These are phyloP conservation scores for Clarireedia sp. DNA, from an alignment of 2,329 filamentous ascomycete species.

Conservation along the genomic window DNA sequence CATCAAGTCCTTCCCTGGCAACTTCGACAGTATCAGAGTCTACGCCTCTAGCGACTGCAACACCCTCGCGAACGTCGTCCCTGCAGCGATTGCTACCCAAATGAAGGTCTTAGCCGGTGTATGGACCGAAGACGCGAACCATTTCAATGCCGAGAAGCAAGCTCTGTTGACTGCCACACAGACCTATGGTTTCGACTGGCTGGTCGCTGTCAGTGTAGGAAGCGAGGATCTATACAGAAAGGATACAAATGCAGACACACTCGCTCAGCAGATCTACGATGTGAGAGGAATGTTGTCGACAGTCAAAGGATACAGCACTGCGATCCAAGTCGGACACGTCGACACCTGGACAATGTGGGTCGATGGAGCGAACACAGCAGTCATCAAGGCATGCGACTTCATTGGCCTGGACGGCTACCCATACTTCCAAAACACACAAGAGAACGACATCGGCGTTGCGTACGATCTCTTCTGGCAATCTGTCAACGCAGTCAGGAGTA, in stretches of 20 bases:
- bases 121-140: slow-evolving; percentile 49
- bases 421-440: slow-evolving; percentile 53
- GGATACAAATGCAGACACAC: slow-evolving; percentile 27
- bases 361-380: slow-evolving; percentile 49
- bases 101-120: slow-evolving; percentile 56
- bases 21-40: slow-evolving; percentile 48
- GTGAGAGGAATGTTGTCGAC: slow-evolving; percentile 44
- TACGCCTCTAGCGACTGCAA: slow-evolving; percentile 51
- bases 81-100: slow-evolving; percentile 52
- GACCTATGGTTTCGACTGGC: slow-evolving; percentile 48
- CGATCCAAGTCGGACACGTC: slow-evolving; percentile 53
- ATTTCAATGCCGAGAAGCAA: slow-evolving; percentile 51
- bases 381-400: slow-evolving; percentile 56
- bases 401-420: slow-evolving; percentile 59
- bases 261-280: slow-evolving; percentile 36
- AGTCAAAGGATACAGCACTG: slow-evolving; percentile 38
- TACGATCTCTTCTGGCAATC: slow-evolving; percentile 43
- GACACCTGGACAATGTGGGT: slow-evolving; percentile 61
- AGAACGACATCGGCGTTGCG: slow-evolving; percentile 48
- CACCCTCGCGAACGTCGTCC: slow-evolving; percentile 40
- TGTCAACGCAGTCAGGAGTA: slow-evolving; percentile 26
- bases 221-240: slow-evolving; percentile 60
- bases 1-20: slow-evolving; percentile 40
- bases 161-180: slow-evolving; percentile 50
- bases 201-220: slow-evolving; percentile 54